These are phyloP conservation scores for Proliferodiscus dingleyae DNA, from an alignment of 2,329 filamentous ascomycete species.

Conservation along the genomic window DNA sequence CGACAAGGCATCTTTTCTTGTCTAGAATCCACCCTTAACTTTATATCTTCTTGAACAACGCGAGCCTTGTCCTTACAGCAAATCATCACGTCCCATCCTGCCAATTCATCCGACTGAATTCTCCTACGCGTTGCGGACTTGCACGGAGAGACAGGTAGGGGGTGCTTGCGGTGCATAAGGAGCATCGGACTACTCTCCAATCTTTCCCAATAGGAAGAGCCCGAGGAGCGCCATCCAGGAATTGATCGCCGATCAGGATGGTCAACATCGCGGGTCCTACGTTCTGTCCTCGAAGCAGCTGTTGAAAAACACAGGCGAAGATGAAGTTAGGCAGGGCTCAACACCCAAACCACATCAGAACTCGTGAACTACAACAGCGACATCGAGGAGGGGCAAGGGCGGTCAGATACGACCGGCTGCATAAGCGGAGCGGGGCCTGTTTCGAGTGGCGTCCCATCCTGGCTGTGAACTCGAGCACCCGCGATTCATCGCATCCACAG, in stretches of 20 bases:
- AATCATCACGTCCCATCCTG: slow-evolving; percentile 21
- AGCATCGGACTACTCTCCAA: background rate
- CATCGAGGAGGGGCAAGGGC: slow-evolving; percentile 2
- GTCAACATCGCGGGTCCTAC: background rate
- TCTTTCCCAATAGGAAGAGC: slow-evolving; percentile 16
- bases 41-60: slow-evolving; percentile 14
- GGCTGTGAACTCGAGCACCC: slow-evolving; percentile 9
- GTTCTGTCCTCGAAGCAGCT: slow-evolving; percentile 4
- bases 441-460: slow-evolving; percentile 4
- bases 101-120: background rate
- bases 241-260: slow-evolving; percentile 10
- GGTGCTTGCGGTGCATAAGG: slow-evolving; percentile 19
- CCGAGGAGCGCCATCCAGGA: background rate
- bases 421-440: slow-evolving; percentile 18
- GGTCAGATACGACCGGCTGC: slow-evolving; percentile 13
- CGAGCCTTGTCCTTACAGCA: slow-evolving; percentile 1
- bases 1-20: slow-evolving; percentile 1
- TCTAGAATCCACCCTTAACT: slow-evolving; percentile 4
- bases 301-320: slow-evolving; percentile 11
- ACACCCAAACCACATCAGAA: slow-evolving; percentile 18
- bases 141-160: slow-evolving; percentile 14
- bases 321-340: slow-evolving; percentile 15
- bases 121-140: slow-evolving; percentile 4
- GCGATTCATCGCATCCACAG: slow-evolving; percentile 6
- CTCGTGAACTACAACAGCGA: slow-evolving; percentile 6